phyloP scores from a whole-genome alignment of 352 stramenopile genomes.

The Peronospora belbahrii region DNA sequence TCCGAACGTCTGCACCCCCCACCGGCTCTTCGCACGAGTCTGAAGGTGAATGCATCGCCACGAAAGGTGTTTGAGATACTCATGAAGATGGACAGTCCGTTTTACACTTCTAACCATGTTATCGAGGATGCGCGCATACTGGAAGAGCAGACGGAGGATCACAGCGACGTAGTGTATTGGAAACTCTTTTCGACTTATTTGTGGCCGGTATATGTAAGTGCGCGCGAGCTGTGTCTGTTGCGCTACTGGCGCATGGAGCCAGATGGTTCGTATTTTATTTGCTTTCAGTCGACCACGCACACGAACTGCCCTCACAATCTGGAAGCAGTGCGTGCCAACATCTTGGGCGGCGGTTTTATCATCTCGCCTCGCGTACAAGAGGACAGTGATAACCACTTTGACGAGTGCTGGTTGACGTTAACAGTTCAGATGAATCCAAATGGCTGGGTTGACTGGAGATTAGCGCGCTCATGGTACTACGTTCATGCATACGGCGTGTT shows the following conservation, averaged over 20 bases:
- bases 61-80: conserved; percentile 74
- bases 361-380: conserved; percentile 42
- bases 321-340: conserved; percentile 40
- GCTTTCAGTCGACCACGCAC: conserved; percentile 80
- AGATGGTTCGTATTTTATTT: conserved; percentile 78
- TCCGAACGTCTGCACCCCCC: conserved; percentile 28
- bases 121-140: conserved; percentile 55
- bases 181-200: conserved; percentile 57
- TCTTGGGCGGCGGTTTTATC: conserved; percentile 79
- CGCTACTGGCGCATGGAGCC: conserved; percentile 81
- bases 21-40: conserved; percentile 59
- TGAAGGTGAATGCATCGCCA: conserved; percentile 59
- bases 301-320: conserved; percentile 31
- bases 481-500: conserved; percentile 64
- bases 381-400: conserved; percentile 47
- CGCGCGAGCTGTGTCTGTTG: conserved; percentile 67
- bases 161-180: conserved; percentile 79
- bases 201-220: conserved; percentile 59
- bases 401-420: conserved; percentile 74
- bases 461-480: conserved; percentile 66
- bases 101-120: conserved; percentile 73
- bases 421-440: conserved; percentile 80
- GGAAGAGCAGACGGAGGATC: conserved; percentile 53
- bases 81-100: conserved; percentile 57
- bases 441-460: conserved; percentile 54